Conservation (phyloP, 202 grass and related monocot genomes). For the Miscanthus sacchariflorus region DNA sequence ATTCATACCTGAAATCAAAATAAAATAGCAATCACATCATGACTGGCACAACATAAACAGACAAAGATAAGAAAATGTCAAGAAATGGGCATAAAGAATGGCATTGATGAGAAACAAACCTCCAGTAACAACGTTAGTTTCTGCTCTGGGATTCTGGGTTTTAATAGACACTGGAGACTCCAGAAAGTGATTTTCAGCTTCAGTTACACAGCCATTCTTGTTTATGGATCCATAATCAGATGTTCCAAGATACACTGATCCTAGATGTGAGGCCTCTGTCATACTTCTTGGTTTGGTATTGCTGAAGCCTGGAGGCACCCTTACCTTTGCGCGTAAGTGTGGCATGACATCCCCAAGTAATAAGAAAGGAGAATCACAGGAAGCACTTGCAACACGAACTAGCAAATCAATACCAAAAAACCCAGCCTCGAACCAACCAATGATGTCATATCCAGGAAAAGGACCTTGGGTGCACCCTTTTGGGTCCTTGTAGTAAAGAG, state of each 20-base stretch:
- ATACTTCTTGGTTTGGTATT: slow-evolving; percentile 46
- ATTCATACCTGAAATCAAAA: slow-evolving; percentile 61
- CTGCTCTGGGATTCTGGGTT: slow-evolving; percentile 47
- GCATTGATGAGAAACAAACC: slow-evolving; percentile 58
- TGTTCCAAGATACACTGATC: slow-evolving; percentile 45
- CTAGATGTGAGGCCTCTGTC: slow-evolving; percentile 31
- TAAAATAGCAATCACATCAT: slow-evolving; percentile 31
- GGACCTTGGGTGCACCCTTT: slow-evolving; percentile 85
- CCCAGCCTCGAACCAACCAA: slow-evolving; percentile 90
- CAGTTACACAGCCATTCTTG: slow-evolving; percentile 49
- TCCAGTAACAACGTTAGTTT: slow-evolving; percentile 52
- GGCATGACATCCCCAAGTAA: slow-evolving; percentile 98
- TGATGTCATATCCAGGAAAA: slow-evolving; percentile 92
- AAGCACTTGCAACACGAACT: slow-evolving; percentile 66
- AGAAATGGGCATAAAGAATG: slow-evolving; percentile 26
- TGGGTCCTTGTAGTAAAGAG: slow-evolving; percentile 93
- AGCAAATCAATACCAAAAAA: slow-evolving; percentile 95
- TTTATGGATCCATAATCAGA: slow-evolving; percentile 39
- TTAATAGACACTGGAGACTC: slow-evolving; percentile 70
- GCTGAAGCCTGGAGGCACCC: slow-evolving; percentile 81
- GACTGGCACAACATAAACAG: slow-evolving; percentile 26
- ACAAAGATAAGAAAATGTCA: slow-evolving; percentile 3
- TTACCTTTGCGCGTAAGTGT: slow-evolving; percentile 79
- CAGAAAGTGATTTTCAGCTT: slow-evolving; percentile 66
- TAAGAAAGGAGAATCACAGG: slow-evolving; percentile 78